Base-by-base conservation (phyloP, 345 rosid genomes). In the Bruguiera parviflora region DNA sequence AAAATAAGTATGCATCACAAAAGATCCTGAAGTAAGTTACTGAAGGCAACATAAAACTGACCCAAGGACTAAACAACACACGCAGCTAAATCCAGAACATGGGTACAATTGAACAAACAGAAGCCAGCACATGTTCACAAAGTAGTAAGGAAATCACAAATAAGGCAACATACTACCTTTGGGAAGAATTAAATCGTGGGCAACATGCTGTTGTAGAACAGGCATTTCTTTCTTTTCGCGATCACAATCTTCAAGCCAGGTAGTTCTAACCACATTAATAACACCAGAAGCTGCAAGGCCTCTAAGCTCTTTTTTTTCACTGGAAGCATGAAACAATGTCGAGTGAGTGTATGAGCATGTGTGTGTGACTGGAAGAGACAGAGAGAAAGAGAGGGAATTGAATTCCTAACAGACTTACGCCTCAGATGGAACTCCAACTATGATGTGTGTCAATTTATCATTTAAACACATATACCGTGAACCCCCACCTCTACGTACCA, bases 201-300 rank as follows among this genome's bases (percentile, higher is more conserved):
- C 98, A 71, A 81, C 53, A 83, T 95, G 96, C 76, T 78, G 80
- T 52, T 57, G 77, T 33, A 70, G 77, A 73, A 92, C 82, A 76
- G 86, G 87, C n/a, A 90, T 56, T 84, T 92, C 96, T 80, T 80
- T 89, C 85, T 78, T 86, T 81, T 83, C 85, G 64, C 79, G 81
- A 74, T 81, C 82, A 81, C 99, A 92, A 69, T 92, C 99, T 83
- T 92, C 92, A 77, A 95, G 96, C 99, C 99, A 95, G 60, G 74
- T 80, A 67, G 83, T 73, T 77, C 81, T 83, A 58, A 95, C 96
- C 80, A 88, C 96, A 71, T 85, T 77, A 76, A 92, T 84, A 68
- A 87, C 86, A 69, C 99, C 97, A 22, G 84, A 86, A 64, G 99
- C 88, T 58, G 96, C 94, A 84, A 90, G 79, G 75, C 82, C 80